These are phyloP conservation scores for Backusella parvicylindrica DNA, from an alignment of 192 early-diverging fungal genomes.

Conservation along the genomic window DNA sequence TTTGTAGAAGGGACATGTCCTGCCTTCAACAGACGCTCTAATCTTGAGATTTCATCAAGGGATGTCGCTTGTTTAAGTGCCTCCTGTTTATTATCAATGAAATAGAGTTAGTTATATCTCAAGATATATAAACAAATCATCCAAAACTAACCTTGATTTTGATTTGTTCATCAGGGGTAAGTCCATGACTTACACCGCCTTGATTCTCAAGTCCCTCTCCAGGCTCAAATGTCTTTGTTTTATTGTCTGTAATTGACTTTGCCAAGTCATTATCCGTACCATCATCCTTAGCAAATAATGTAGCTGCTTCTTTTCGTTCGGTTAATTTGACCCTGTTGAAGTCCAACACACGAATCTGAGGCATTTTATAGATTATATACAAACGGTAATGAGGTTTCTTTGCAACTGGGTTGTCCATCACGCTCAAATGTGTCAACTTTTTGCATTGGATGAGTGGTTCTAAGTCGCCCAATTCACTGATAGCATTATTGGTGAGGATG, in stretches of 20 bases:
- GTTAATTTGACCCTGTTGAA: slow-evolving; percentile 72
- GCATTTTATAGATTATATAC: slow-evolving; percentile 81
- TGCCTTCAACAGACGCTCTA: slow-evolving; percentile 66
- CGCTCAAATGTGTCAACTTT: slow-evolving; percentile 57
- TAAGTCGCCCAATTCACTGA: slow-evolving; percentile 83
- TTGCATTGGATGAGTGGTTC: slow-evolving; percentile 59
- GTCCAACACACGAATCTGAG: slow-evolving; percentile 79
- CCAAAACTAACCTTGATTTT: slow-evolving; percentile 56
- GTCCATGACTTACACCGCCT: slow-evolving; percentile 58
- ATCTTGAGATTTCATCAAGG: slow-evolving; percentile 68
- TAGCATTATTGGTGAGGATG: slow-evolving; percentile 83
- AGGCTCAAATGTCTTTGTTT: slow-evolving; percentile 82
- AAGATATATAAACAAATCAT: background rate
- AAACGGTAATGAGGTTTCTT: slow-evolving; percentile 78
- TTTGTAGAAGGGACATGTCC: slow-evolving; percentile 43
- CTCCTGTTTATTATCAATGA: slow-evolving; percentile 28
- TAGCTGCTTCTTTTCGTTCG: slow-evolving; percentile 79
- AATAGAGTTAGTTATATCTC: background rate
- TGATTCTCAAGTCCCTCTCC: slow-evolving; percentile 61
- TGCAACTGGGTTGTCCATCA: slow-evolving; percentile 88
- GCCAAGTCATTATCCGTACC: slow-evolving; percentile 64
- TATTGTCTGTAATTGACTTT: slow-evolving; percentile 60
- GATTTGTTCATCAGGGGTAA: slow-evolving; percentile 63
- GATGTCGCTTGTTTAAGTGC: slow-evolving; percentile 73
- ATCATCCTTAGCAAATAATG: slow-evolving; percentile 66